Conservation (phyloP, 2,329 filamentous ascomycete genomes). For the Ascochyta pisi region DNA sequence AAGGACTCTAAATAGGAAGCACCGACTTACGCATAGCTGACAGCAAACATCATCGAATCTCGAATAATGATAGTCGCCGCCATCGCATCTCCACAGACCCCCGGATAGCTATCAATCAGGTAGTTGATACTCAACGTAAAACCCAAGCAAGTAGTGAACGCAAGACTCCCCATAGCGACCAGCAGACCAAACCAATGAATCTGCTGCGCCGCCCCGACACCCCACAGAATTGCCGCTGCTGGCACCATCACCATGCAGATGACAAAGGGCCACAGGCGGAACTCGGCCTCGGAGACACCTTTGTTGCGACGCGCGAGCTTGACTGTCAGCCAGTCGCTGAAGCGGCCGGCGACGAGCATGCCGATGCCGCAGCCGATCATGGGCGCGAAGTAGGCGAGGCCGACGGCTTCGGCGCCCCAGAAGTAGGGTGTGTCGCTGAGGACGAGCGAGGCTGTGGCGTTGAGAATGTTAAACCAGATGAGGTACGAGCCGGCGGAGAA, state of each 20-base stretch:
- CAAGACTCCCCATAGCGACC: conserved; percentile 53
- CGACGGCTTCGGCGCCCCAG: conserved; percentile 33
- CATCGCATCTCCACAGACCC: conserved; percentile 58
- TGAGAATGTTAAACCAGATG: conserved; percentile 40
- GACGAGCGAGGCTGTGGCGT: conserved; percentile 36
- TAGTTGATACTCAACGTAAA: conserved; percentile 55
- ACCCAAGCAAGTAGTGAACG: conserved; percentile 44
- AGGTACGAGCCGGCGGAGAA: conserved; percentile 38
- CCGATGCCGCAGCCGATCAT: conserved; percentile 30
- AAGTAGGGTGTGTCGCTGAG: conserved; percentile 31
- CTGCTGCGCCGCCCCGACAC: conserved; percentile 57
- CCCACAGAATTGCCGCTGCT: conserved; percentile 57
- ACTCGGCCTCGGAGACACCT: conserved; percentile 51
- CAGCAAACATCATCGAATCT: conserved; percentile 60
- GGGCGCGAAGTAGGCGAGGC: conserved; percentile 30
- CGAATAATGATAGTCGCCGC: conserved; percentile 59
- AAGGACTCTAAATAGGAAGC: background rate
- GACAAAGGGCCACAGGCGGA: conserved; percentile 51
- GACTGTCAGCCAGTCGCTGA: conserved; percentile 37
- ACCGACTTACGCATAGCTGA: conserved; percentile 54
- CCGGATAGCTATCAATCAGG: conserved; percentile 58
- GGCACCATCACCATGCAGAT: conserved; percentile 53
- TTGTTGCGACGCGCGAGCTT: conserved; percentile 46
- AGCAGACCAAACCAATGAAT: conserved; percentile 60
- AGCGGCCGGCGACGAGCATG: conserved; percentile 26